phyloP scores from a whole-genome alignment of 805 yeast species.

The Saturnispora diversa region DNA sequence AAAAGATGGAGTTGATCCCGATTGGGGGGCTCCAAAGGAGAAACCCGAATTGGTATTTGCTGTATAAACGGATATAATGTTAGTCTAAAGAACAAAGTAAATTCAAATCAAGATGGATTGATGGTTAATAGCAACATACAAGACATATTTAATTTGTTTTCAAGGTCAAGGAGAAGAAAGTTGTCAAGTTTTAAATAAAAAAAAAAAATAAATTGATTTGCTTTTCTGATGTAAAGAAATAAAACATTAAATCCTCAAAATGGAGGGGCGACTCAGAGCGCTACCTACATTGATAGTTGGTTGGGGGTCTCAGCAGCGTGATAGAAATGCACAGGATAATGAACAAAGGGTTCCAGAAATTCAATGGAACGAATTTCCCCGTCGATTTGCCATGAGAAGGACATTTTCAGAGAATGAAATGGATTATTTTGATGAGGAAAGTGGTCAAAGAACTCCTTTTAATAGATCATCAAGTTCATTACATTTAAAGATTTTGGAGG shows the following conservation, averaged over 20 bases:
- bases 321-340: conserved; percentile 24
- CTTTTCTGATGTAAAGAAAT: no score
- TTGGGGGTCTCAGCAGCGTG: conserved; percentile 12
- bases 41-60: conserved; percentile 9
- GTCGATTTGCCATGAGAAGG: conserved; percentile 32
- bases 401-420: conserved; percentile 62
- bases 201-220: no score
- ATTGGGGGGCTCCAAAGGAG: conserved; percentile 1
- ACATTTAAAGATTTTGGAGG: not conserved
- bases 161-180: no score
- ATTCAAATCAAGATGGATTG: not conserved
- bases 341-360: conserved; percentile 25
- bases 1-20: not conserved
- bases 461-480: conserved; percentile 4
- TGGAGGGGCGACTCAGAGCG: conserved; percentile 1
- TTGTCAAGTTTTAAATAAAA: no score
- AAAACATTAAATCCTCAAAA: not conserved
- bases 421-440: conserved; percentile 44
- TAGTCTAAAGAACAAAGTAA: not conserved
- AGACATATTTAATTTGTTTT: no score
- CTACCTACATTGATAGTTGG: conserved; percentile 8
- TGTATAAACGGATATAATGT: not conserved
- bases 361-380: conserved; percentile 19
- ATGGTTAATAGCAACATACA: no score
- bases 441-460: conserved; percentile 19